Evolutionary conservation across 805 yeast species (phyloP).

Genomic region (Saturnispora kantuleensis): DNA sequence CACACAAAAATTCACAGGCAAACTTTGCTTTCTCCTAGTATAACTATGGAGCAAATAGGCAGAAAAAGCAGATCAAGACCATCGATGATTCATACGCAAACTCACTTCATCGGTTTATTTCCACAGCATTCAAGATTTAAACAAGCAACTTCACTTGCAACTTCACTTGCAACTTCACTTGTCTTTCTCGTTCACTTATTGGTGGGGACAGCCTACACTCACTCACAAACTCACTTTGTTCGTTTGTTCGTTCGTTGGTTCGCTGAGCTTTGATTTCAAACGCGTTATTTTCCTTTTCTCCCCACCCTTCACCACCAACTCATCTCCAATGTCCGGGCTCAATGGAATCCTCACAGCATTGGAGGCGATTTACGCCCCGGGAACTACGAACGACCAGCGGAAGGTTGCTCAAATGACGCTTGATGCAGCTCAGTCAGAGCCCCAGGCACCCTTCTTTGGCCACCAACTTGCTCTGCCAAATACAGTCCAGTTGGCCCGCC

Average conservation of each 20-base stretch:
- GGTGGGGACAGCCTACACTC: too few species aligned
- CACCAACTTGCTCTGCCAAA: conserved; percentile 67
- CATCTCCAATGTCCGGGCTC: conserved; percentile 35
- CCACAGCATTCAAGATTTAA: too few species aligned
- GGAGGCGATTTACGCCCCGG: conserved; percentile 60
- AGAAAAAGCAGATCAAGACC: too few species aligned
- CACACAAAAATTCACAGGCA: too few species aligned
- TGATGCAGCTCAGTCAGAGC: conserved; percentile 64
- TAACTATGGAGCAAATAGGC: too few species aligned
- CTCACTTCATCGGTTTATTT: too few species aligned
- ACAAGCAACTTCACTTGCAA: too few species aligned
- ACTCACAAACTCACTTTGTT: background rate
- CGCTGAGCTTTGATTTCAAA: background rate
- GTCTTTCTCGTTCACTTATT: too few species aligned
- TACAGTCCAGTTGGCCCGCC: conserved; percentile 7
- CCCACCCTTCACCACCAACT: background rate
- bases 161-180: background rate
- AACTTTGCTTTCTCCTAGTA: too few species aligned
- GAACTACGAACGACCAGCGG: conserved; percentile 47
- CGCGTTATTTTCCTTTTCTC: background rate
- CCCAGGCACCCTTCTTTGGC: conserved; percentile 89
- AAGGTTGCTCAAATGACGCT: conserved; percentile 52
- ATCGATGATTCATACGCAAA: too few species aligned
- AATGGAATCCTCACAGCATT: conserved; percentile 70
- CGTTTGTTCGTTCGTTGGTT: background rate